Evolutionary conservation across 108 stramenopile species (phyloP).

Genomic region (Skeletonema marinoi): DNA sequence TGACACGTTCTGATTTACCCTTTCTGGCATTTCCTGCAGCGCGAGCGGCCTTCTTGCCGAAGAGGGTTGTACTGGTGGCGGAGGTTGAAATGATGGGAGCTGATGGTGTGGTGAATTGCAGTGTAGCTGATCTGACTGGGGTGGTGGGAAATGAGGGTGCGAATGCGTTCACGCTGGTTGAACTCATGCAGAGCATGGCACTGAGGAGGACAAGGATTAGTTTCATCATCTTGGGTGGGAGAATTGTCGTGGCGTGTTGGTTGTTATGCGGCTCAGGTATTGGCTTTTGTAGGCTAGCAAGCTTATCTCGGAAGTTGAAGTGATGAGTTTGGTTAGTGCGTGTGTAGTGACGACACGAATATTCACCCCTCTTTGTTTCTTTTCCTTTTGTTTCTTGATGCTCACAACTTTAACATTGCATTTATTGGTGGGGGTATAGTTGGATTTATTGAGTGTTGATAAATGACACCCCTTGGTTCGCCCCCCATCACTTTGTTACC

Average conservation of each 20-base stretch:
- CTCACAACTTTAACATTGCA: no score
- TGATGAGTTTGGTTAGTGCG: no score
- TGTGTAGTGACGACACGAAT: no score
- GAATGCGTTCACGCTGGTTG: conserved; percentile 27
- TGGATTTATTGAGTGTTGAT: no score
- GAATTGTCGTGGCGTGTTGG: background rate
- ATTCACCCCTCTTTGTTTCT: no score
- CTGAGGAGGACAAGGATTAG: conserved; percentile 25
- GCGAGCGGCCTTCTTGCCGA: conserved; percentile 84
- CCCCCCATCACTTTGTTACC: no score
- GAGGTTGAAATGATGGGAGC: conserved; percentile 19
- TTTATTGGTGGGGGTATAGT: no score
- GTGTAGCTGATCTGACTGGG: background rate
- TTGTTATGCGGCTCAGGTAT: no score
- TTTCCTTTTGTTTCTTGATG: no score
- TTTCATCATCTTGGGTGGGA: conserved; percentile 15
- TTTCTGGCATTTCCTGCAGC: conserved; percentile 76
- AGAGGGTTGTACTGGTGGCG: conserved; percentile 35
- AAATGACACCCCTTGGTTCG: no score
- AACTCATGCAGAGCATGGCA: conserved; percentile 29
- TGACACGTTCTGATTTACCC: conserved; percentile 65
- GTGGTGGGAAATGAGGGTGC: conserved; percentile 5
- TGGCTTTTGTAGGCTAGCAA: no score
- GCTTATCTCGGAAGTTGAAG: no score
- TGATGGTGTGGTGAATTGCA: background rate